Evolutionary conservation across 1,284 basidiomycete species (phyloP).

Genomic region (Termitomyces sp.): DNA sequence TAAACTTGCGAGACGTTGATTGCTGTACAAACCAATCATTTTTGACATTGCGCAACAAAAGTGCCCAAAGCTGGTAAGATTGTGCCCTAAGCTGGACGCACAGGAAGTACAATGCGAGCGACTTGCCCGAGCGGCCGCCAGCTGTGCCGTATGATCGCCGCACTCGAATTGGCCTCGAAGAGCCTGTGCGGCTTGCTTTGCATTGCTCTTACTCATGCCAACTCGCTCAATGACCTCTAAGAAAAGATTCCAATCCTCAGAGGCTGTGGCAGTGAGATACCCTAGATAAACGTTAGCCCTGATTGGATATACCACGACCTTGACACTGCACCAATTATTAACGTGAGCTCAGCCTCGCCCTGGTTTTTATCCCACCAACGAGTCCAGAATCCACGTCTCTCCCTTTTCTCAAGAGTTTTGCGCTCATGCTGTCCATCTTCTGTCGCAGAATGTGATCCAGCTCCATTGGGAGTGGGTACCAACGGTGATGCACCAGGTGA

Average conservation of each 20-base stretch:
- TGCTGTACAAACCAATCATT: slow-evolving; percentile 61
- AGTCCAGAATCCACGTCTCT: slow-evolving; percentile 53
- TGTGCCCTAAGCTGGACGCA: background rate
- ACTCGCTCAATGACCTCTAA: slow-evolving; percentile 75
- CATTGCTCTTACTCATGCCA: slow-evolving; percentile 57
- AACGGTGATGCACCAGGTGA: no score
- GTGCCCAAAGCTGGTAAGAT: slow-evolving; percentile 65
- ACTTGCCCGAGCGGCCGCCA: slow-evolving; percentile 65
- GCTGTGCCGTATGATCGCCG: slow-evolving; percentile 63
- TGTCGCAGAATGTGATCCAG: slow-evolving; percentile 37
- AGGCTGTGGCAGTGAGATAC: slow-evolving; percentile 66
- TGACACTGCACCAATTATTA: slow-evolving; percentile 55
- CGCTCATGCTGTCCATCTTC: slow-evolving; percentile 25
- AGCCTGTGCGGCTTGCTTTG: slow-evolving; percentile 71
- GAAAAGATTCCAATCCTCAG: slow-evolving; percentile 74
- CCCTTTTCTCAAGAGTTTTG: slow-evolving; percentile 27
- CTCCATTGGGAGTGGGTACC: slow-evolving; percentile 27
- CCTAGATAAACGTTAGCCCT: slow-evolving; percentile 36
- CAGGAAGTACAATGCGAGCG: no score
- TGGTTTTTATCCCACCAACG: slow-evolving; percentile 16
- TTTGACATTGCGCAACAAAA: slow-evolving; percentile 68
- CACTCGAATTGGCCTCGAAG: slow-evolving; percentile 77
- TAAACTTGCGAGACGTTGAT: slow-evolving; percentile 68
- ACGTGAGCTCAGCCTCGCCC: slow-evolving; percentile 50
- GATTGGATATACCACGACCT: background rate